phyloP scores from a whole-genome alignment of 1,139 yeast genomes.

The Diutina pseudorugosa region DNA sequence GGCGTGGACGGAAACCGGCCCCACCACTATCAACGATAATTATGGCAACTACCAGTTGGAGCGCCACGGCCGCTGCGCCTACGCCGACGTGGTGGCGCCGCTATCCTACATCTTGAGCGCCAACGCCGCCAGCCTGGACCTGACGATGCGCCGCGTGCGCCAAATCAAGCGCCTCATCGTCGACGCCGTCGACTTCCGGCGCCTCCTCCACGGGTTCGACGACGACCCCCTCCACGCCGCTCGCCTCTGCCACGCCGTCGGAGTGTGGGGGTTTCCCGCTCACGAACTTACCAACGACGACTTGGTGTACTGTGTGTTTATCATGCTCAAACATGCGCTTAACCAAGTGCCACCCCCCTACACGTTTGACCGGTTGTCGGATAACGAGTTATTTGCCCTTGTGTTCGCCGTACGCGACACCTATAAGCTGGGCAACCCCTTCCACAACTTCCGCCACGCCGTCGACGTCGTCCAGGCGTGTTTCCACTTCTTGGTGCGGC shows the following conservation, averaged over 20 bases:
- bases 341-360: slow-evolving; percentile 13
- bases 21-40: slow-evolving; percentile 17
- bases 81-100: slow-evolving; percentile 16
- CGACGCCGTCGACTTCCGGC: slow-evolving; percentile 27
- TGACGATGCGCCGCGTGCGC: slow-evolving; percentile 14
- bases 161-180: slow-evolving; percentile 18
- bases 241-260: slow-evolving; percentile 20
- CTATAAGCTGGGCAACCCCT: slow-evolving; percentile 75
- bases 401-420: slow-evolving; percentile 58
- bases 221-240: not conserved
- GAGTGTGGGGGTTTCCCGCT: slow-evolving; percentile 53
- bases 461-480: slow-evolving; percentile 92
- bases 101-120: slow-evolving; percentile 18
- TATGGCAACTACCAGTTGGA: slow-evolving; percentile 7
- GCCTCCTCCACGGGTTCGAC: slow-evolving; percentile 13
- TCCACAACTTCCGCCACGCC: slow-evolving; percentile 93
- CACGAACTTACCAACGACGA: slow-evolving; percentile 61
- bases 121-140: slow-evolving; percentile 15
- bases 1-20: slow-evolving; percentile 45
- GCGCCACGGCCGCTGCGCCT: slow-evolving; percentile 4
- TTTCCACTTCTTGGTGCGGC: slow-evolving; percentile 44
- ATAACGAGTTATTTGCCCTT: slow-evolving; percentile 42
- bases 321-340: slow-evolving; percentile 38
- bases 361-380: slow-evolving; percentile 15
- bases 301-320: slow-evolving; percentile 45